Percentiles rank a stretch among this genome's conserved stretches.
Conservation (phyloP, 352 stramenopile species). For the Globisporangium okanoganense region DNA sequence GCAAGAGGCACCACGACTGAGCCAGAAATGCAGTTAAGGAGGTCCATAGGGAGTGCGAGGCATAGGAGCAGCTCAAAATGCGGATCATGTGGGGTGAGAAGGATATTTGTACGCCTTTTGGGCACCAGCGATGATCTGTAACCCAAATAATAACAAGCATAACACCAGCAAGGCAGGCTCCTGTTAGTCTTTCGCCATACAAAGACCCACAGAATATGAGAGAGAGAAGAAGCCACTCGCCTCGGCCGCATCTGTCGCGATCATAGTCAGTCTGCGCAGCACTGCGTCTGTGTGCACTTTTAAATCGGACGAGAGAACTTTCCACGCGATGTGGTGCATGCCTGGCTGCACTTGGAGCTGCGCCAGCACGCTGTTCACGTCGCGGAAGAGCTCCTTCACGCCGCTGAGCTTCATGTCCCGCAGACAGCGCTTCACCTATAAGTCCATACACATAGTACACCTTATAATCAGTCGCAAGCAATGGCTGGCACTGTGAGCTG, state of each 20-base stretch:
- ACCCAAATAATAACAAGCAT: not conserved
- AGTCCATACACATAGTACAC: not conserved
- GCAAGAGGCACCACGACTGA: not conserved
- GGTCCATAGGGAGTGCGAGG: not conserved
- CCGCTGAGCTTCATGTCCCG: conserved; percentile 40
- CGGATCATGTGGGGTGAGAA: not conserved
- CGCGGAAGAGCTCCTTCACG: conserved; percentile 32
- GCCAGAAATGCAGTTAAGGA: conserved; percentile 11
- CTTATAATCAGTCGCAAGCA: not conserved
- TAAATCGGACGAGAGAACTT: conserved; percentile 53
- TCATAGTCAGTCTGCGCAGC: conserved; percentile 38
- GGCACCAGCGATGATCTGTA: conserved; percentile 40
- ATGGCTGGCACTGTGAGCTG: not conserved
- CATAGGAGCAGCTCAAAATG: not conserved
- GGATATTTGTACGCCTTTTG: conserved; percentile 77
- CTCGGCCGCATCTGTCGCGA: conserved; percentile 29
- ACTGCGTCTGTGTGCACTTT: conserved; percentile 47
- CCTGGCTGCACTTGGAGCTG: conserved; percentile 36
- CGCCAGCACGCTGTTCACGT: conserved; percentile 37
- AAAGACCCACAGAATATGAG: not conserved
- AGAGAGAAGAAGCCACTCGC: conserved; percentile 11
- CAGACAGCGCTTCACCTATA: conserved; percentile 62
- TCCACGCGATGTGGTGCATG: conserved; percentile 79
- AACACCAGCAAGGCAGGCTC: too few species aligned
- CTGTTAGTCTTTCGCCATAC: not conserved